These are phyloP conservation scores for Eutypa lata DNA, from an alignment of 2,329 filamentous ascomycete genomes.

Conservation along the genomic window DNA sequence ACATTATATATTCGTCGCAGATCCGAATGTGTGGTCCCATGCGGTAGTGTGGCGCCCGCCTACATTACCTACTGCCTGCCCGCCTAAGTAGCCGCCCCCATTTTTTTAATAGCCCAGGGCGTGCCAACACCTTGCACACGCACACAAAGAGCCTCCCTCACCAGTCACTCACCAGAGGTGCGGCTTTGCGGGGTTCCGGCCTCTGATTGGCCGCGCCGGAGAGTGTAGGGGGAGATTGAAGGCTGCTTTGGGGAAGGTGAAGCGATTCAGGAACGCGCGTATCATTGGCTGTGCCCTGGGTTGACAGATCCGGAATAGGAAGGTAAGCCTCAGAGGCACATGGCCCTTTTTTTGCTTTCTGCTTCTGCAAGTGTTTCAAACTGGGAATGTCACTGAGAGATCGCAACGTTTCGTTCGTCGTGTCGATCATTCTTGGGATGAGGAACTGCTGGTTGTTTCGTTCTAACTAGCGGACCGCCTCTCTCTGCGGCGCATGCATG, in stretches of 20 bases:
- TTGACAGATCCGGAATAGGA: neutral
- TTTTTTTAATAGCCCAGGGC: too few relatives aligned
- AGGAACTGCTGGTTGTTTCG: neutral
- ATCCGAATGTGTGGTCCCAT: neutral
- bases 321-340: neutral
- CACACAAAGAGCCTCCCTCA: neutral
- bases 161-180: neutral
- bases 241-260: neutral
- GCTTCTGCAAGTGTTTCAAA: neutral
- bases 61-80: too few relatives aligned
- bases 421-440: neutral
- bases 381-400: neutral
- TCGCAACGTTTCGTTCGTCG: neutral
- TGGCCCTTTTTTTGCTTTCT: neutral
- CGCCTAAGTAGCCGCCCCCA: too few relatives aligned
- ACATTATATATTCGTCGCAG: neutral
- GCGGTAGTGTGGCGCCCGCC: too few relatives aligned
- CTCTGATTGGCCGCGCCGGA: neutral
- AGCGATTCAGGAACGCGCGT: neutral
- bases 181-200: neutral
- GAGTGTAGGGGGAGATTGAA: neutral
- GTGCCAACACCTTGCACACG: neutral
- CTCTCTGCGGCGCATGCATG: too few relatives aligned
- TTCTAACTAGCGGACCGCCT: too few relatives aligned
- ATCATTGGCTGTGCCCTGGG: neutral